Evolutionary conservation across 1,284 basidiomycete species (phyloP), one percentile per base, ranked within the genome.

Genomic region (Apiotrichum mycotoxinovorans): DNA sequence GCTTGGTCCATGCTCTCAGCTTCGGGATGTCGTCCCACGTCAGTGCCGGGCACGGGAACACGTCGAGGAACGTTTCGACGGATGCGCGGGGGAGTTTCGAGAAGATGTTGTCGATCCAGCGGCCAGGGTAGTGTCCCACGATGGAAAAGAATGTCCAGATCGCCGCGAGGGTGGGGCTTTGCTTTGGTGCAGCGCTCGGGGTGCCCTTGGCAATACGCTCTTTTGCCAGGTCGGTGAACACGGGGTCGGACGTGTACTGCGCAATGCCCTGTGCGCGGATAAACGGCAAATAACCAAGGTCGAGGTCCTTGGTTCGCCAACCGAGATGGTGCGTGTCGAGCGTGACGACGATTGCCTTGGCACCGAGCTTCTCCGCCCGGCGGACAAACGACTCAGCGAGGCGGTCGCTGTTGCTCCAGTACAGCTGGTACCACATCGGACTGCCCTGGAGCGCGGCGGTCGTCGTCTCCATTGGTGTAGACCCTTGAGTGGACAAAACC

Each of bases 341-440:
- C 0, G 84, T 85, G 73, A 84, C 61, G 41, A 79, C 69, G 52
- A 74, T 63, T 17, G 46, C 66, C 64, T 65, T 81, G 79, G 71
- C 80, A 83, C 1, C 83, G 10, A 43, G 81, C 15, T 72, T 72
- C 52, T 80, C 79, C 0, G 81, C 82, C 12, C 82, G 73, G 47
- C 79, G 74, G 17, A 83, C 69, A 5, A 83, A 72, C 30, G 51
- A 65, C 72, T 58, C 42, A 79, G 79, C 68, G 9, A 76, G 60
- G 51, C 68, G 69, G 47, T 70, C 65, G 42, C 70, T 66, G 61
- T 83, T 83, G 3, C 82, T 81, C 77, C 83, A 88, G 72, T 91
- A 91, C 10, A 91, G 81, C 73, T 92, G 89, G 75, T 83, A 92
- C 85, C 85, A 91, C 26, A 88, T 80, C 30, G 83, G 78, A 14